Percentiles rank a stretch among this genome's conserved stretches.
These are phyloP conservation scores for Marasmius fiardii DNA, from an alignment of 1,284 basidiomycete genomes.

Conservation along the genomic window DNA sequence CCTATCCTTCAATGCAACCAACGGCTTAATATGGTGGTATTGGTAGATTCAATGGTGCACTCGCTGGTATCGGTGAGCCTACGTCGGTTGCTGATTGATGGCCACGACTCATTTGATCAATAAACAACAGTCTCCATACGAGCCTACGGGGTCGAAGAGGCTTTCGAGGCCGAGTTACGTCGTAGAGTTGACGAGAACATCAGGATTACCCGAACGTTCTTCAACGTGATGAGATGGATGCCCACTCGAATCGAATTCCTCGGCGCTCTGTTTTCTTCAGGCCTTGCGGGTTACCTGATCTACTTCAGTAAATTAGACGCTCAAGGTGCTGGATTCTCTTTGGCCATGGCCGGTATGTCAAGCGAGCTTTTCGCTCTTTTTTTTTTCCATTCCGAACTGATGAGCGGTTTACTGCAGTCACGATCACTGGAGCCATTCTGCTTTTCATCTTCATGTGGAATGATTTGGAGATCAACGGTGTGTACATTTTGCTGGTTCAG, in stretches of 20 bases:
- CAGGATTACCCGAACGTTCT: constrained; percentile 44
- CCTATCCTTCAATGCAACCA: background rate
- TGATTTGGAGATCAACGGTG: constrained; percentile 58
- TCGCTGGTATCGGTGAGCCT: constrained; percentile 60
- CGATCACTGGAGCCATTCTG: constrained; percentile 54
- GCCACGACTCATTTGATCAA: too few relatives aligned
- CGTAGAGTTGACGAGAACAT: constrained; percentile 46
- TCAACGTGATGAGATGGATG: constrained; percentile 60
- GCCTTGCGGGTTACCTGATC: constrained; percentile 51
- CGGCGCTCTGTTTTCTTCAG: constrained; percentile 49
- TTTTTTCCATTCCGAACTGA: background rate
- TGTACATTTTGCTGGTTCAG: constrained; percentile 5
- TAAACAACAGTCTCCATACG: constrained; percentile 62
- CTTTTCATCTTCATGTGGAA: constrained; percentile 53
- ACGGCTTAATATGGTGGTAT: background rate
- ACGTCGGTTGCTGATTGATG: too few relatives aligned
- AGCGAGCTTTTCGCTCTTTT: too few relatives aligned
- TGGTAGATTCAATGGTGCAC: constrained; percentile 56
- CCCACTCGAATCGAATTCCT: constrained; percentile 49
- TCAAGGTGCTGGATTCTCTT: constrained; percentile 39
- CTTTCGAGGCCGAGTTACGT: constrained; percentile 43
- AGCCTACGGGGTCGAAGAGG: constrained; percentile 50
- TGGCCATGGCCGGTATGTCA: background rate
- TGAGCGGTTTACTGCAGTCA: constrained; percentile 31
- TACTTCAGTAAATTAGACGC: constrained; percentile 39